Percentiles rank a stretch among this genome's conserved stretches.
phyloP scores from a whole-genome alignment of 2,329 filamentous ascomycete species.

The Rhinocladiella similis region DNA sequence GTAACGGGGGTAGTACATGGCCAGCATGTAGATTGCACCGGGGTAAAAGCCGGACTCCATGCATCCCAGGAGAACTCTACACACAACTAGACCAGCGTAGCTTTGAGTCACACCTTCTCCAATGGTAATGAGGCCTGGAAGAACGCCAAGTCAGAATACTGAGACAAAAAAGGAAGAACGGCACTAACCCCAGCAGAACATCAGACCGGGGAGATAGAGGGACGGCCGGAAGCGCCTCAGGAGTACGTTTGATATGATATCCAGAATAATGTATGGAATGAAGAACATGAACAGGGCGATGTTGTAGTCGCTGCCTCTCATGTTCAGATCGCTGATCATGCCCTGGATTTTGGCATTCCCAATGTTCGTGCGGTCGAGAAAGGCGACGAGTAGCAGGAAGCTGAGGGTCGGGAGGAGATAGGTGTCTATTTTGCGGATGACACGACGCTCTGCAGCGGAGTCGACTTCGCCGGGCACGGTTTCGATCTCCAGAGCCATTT shows the following conservation, averaged over 20 bases:
- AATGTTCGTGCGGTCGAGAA: constrained; percentile 46
- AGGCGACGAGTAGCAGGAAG: constrained; percentile 45
- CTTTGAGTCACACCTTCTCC: constrained; percentile 34
- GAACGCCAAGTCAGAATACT: not conserved
- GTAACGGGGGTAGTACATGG: constrained; percentile 35
- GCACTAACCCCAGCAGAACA: constrained; percentile 25
- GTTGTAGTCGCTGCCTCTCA: constrained; percentile 41
- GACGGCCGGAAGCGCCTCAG: constrained; percentile 34
- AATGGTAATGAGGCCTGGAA: constrained; percentile 39
- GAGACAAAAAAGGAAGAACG: not conserved
- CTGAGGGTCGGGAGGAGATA: constrained; percentile 35
- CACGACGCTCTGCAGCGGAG: constrained; percentile 7
- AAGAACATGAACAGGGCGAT: constrained; percentile 28
- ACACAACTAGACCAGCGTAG: constrained; percentile 28
- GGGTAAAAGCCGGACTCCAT: constrained; percentile 38
- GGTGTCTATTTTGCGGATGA: constrained; percentile 41
- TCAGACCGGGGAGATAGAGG: constrained; percentile 10
- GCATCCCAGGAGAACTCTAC: constrained; percentile 32
- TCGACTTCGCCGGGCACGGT: constrained; percentile 5
- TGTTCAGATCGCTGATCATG: constrained; percentile 41
- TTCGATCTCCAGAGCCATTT: not conserved
- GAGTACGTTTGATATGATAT: constrained; percentile 49
- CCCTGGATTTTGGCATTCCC: constrained; percentile 48
- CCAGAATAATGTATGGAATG: constrained; percentile 13
- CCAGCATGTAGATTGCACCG: constrained; percentile 9